Base-by-base conservation (phyloP, 306 rosid species). In the Rosa lucieae region DNA sequence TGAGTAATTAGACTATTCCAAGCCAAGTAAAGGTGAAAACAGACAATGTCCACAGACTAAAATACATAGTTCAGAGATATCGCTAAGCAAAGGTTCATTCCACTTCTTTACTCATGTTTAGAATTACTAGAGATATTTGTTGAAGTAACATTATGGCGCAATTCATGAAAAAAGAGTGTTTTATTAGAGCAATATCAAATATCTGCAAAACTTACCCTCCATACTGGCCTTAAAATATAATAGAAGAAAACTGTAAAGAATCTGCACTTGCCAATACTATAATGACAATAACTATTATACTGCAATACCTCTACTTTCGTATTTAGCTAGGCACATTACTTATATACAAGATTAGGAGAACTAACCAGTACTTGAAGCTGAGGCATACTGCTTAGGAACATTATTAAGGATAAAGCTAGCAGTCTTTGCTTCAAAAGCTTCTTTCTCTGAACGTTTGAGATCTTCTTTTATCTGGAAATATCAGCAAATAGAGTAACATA, bases 361-460 rank as follows among this genome's bases (percentile, higher is more conserved):
- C 87, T 81, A 74, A 89, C 89, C 81, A n/a, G 85, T 79, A 85
- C 79, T 90, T 83, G 94, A 47, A 49, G 87, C 85, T 67, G 89
- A 78, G 82, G 61, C 59, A 21, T 83, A 83, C 77, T 81, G 85
- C 65, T 62, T 85, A 43, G 86, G 71, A 83, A 79, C 58, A 51
- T 77, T 70, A 61, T 49, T 37, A 44, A 48, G 68, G 40, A 49
- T 55, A 78, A 47, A 10, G 77, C 77, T 77, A 74, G 82, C 70
- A 40, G 83, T 75, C 77, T 81, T 81, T 72, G 42, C 65, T 52
- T 84, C 32, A 73, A 80, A 80, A 75, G 78, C 78, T 74, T 82
- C 82, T 44, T 78, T 85, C 80, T 72, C 43, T 10, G 86, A 81
- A 61, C 61, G 84, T 78, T 82, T 82, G 67, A 81, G 62, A 77